Base-by-base conservation (phyloP, 1,284 basidiomycete species). In the Leccinum pallidistipes region DNA sequence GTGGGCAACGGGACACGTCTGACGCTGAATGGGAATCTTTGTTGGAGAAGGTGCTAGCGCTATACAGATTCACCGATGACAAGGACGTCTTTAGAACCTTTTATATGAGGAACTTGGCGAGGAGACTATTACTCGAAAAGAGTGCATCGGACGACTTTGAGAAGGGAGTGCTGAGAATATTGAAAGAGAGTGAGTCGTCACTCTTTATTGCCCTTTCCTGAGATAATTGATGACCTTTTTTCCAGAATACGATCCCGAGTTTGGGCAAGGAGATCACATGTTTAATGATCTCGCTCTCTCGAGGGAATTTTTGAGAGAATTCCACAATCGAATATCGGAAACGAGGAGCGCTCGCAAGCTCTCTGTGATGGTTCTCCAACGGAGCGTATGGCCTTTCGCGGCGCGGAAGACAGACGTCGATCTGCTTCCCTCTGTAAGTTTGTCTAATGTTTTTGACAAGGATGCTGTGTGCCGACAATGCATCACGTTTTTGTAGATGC, bases 71-170 rank as follows among this genome's bases (percentile, higher is more conserved):
- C 74, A 95, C 94, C 3, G 86, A 91, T 59, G 94, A 95, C 74
- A 94, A 93, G 74, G 94, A 97, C 70, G 92, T 95, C 18, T 98
- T 98, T 77, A 88, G 96, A 69, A 92, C 92, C 34, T 98, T 97
- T 78, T 99, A 98, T 77, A 91, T 93, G 71, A 87, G 92, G 9
- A 87, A 90, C 54, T 80, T 99, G 58, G 93, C 96, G 18, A 97
- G 94, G 79, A 85, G 97, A 43, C 74, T 99, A 59, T 78, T 99
- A 43, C 80, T 98, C 18, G 88, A 88, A 68, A 90, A 90, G 71
- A 94, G 90, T 57, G 96, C 97, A 0, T 93, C 90, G 7, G 88
- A 95, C 68, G 96, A 98, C 72, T 90, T 95, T 69, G 97, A 99
- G 79, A 87, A 88, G 68, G 85, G 83, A 45, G 91, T 98, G 83